These are phyloP conservation scores for Podospora didyma DNA, from an alignment of 495 filamentous ascomycete genomes.

Conservation along the genomic window DNA sequence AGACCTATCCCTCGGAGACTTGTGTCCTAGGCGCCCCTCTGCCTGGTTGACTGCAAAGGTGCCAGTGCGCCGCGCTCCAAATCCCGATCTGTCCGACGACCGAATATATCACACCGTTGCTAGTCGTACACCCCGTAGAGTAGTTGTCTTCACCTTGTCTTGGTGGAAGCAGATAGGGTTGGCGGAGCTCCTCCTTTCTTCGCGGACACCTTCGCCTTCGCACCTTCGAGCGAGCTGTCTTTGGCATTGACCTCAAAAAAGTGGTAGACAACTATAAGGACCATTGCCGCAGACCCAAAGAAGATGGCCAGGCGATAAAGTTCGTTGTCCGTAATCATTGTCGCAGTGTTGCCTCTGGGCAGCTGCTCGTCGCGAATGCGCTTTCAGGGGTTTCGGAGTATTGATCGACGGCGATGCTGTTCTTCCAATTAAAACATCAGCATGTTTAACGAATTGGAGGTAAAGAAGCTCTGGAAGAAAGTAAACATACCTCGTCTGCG, in stretches of 20 bases:
- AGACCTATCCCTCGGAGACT: too few species aligned
- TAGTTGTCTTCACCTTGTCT: slow-evolving; percentile 17
- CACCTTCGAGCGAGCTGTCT: slow-evolving; percentile 38
- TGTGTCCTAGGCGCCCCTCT: not conserved
- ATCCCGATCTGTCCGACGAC: not conserved
- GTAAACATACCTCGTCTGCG: not conserved
- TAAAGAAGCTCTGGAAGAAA: not conserved
- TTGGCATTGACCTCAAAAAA: slow-evolving; percentile 93
- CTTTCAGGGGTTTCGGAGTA: not conserved
- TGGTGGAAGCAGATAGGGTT: slow-evolving; percentile 31
- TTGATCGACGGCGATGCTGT: not conserved
- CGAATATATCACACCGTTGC: not conserved
- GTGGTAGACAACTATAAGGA: slow-evolving; percentile 92
- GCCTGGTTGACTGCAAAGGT: not conserved
- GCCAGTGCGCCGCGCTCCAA: not conserved
- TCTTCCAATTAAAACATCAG: not conserved
- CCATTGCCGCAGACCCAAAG: slow-evolving; percentile 86
- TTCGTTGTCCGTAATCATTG: slow-evolving; percentile 82
- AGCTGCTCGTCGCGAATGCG: not conserved
- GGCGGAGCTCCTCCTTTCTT: slow-evolving; percentile 50
- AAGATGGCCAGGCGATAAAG: slow-evolving; percentile 87
- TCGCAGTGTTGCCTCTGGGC: slow-evolving; percentile 19
- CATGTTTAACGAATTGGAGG: not conserved
- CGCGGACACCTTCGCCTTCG: slow-evolving; percentile 56
- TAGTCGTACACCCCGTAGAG: slow-evolving; percentile 1